These are phyloP conservation scores for Albophoma yamanashiensis DNA, from an alignment of 2,329 filamentous ascomycete genomes.

Conservation along the genomic window DNA sequence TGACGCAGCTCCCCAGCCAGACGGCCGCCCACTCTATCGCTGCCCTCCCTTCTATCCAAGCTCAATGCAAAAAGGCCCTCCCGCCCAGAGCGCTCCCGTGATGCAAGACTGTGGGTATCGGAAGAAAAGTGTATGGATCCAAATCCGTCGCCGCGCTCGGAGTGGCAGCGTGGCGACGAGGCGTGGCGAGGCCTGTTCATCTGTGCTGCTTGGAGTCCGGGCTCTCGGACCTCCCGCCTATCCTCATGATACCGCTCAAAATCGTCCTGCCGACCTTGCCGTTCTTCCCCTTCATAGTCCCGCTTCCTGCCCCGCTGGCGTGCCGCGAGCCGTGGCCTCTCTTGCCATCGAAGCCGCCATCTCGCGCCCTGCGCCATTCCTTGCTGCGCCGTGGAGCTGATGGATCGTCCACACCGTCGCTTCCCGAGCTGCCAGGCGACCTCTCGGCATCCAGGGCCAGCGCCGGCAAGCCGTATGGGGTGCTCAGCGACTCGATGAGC, in stretches of 20 bases:
- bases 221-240: constrained; percentile 28
- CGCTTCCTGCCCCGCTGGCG: constrained; percentile 13
- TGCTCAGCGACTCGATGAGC: constrained; percentile 22
- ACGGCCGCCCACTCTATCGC: neutral
- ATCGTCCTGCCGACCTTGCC: constrained; percentile 30
- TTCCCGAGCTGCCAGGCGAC: constrained; percentile 40
- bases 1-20: neutral
- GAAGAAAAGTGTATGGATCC: neutral
- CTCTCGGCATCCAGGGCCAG: constrained; percentile 17
- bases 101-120: neutral
- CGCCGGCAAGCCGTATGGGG: constrained; percentile 17
- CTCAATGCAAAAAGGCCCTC: neutral
- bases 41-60: neutral
- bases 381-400: constrained; percentile 17
- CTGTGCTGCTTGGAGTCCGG: constrained; percentile 23
- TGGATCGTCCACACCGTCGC: constrained; percentile 25
- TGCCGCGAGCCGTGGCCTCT: constrained; percentile 17
- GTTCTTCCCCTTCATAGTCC: constrained; percentile 23
- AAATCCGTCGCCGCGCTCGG: neutral
- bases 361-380: constrained; percentile 14
- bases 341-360: neutral
- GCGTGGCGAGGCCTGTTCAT: constrained; percentile 4
- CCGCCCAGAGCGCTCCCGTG: neutral
- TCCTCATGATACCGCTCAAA: constrained; percentile 33
- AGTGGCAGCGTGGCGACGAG: neutral